These are phyloP conservation scores for Phanerochaete sordida DNA, from an alignment of 768 basidiomycete species.

Conservation along the genomic window DNA sequence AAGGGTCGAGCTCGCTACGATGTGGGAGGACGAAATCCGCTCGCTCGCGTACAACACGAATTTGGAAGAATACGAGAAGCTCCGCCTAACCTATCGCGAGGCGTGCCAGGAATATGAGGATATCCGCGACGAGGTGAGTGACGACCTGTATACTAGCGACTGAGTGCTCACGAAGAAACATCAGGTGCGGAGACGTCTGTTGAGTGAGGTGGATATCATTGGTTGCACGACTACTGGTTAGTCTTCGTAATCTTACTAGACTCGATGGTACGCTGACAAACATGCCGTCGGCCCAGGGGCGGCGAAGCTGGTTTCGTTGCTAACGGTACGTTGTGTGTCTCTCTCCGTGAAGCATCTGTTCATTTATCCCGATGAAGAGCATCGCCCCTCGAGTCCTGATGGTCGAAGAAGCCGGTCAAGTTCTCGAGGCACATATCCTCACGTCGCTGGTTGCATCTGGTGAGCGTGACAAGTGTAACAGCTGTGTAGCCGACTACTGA, in stretches of 20 bases:
- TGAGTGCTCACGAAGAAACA: background rate
- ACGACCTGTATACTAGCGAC: background rate
- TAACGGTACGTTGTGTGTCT: slow-evolving; percentile 41
- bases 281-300: slow-evolving; percentile 43
- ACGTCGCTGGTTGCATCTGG: slow-evolving; percentile 52
- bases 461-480: background rate
- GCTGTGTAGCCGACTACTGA: background rate
- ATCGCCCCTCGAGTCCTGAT: slow-evolving; percentile 58
- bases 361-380: slow-evolving; percentile 34
- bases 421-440: slow-evolving; percentile 74
- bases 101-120: slow-evolving; percentile 22
- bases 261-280: background rate
- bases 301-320: slow-evolving; percentile 56
- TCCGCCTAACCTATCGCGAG: slow-evolving; percentile 18
- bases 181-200: slow-evolving; percentile 53
- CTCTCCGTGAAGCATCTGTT: background rate
- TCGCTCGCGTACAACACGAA: slow-evolving; percentile 12
- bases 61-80: slow-evolving; percentile 13
- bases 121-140: slow-evolving; percentile 25
- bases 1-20: slow-evolving; percentile 6
- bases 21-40: slow-evolving; percentile 20
- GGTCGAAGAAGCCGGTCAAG: slow-evolving; percentile 82
- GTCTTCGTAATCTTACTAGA: background rate
- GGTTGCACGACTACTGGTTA: slow-evolving; percentile 77
- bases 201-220: slow-evolving; percentile 55